A percentile compares a stretch with the other conserved stretches of the same genome.
Evolutionary conservation across 257 asterid genomes (phyloP).

Genomic region (Voacanga thouarsii): DNA sequence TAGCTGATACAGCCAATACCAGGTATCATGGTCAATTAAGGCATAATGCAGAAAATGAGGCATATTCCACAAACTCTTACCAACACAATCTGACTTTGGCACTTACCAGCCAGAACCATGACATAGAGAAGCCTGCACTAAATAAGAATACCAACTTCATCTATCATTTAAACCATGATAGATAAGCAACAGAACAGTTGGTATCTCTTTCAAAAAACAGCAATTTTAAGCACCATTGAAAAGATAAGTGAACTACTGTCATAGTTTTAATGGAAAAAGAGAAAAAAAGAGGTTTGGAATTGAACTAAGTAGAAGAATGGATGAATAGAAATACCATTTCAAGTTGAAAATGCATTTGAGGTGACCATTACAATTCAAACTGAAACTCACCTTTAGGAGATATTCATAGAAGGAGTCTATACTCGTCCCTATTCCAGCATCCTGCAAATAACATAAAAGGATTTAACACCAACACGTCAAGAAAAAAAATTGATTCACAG

Average conservation of each 20-base stretch:
- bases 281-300: background rate
- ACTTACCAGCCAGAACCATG: background rate
- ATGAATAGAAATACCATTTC: background rate
- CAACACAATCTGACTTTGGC: background rate
- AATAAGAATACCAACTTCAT: background rate
- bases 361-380: background rate
- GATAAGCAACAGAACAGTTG: background rate
- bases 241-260: background rate
- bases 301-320: background rate
- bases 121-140: background rate
- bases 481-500: background rate
- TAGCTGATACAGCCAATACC: background rate
- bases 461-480: conserved; percentile 18
- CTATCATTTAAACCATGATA: background rate
- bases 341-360: background rate
- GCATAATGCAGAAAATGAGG: background rate
- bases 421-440: conserved; percentile 99
- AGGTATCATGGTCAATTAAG: background rate
- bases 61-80: background rate
- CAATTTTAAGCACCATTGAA: background rate
- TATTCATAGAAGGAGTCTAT: conserved; percentile 97
- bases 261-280: background rate
- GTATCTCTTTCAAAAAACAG: background rate
- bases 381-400: conserved; percentile 70
- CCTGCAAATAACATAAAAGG: conserved; percentile 54